phyloP scores from a whole-genome alignment of 2,329 filamentous ascomycete genomes.

The Neofusicoccum sp. region DNA sequence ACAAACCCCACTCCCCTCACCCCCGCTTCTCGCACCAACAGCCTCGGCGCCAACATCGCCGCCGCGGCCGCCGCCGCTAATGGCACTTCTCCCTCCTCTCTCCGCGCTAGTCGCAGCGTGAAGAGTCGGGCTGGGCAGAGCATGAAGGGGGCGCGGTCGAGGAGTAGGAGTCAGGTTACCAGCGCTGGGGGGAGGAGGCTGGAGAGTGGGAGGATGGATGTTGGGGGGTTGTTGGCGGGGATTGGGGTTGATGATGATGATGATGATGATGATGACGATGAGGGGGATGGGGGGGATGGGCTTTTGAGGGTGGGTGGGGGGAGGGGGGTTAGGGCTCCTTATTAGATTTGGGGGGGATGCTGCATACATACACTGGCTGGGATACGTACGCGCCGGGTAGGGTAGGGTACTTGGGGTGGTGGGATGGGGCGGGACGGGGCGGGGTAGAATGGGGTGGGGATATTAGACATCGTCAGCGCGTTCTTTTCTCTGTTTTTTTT shows the following conservation, averaged over 20 bases:
- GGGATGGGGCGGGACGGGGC: too few relatives aligned
- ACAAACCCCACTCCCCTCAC: background rate
- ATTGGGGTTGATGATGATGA: constrained; percentile 30
- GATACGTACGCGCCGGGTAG: too few relatives aligned
- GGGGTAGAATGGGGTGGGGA: too few relatives aligned
- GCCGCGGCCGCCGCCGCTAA: background rate
- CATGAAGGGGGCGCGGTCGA: constrained; percentile 30
- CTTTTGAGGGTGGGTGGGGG: constrained; percentile 17
- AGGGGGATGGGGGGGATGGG: constrained; percentile 23
- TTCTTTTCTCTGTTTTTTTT: too few relatives aligned
- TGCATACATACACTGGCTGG: too few relatives aligned
- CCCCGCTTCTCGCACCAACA: background rate
- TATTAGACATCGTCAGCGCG: too few relatives aligned
- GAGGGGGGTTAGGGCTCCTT: constrained; percentile 32
- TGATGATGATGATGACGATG: constrained; percentile 25
- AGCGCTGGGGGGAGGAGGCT: background rate
- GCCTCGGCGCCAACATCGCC: background rate
- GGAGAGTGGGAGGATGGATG: constrained; percentile 31
- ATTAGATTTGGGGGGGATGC: constrained; percentile 25
- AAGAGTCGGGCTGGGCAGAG: constrained; percentile 24
- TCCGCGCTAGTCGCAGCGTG: constrained; percentile 1
- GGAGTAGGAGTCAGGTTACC: constrained; percentile 22
- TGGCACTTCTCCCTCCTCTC: background rate
- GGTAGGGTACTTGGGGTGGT: too few relatives aligned
- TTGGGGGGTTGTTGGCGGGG: constrained; percentile 37